A percentile compares a stretch with the other conserved stretches of the same genome.
Conservation (phyloP, 345 rosid genomes). For the Melastoma malabathricum region DNA sequence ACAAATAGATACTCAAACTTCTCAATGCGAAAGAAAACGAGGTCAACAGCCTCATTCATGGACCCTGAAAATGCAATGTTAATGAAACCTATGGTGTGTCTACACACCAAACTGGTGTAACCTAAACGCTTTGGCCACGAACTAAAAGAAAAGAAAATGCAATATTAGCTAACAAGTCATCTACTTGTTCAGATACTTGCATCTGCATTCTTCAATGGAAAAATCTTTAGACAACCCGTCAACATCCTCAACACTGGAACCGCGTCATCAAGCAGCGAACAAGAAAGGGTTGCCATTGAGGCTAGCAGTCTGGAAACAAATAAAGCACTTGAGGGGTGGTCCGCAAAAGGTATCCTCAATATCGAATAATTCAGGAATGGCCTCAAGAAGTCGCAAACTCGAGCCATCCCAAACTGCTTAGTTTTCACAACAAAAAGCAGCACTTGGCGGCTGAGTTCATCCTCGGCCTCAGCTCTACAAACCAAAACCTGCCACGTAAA, state of each 20-base stretch:
- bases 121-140: too few relatives aligned
- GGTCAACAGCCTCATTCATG: too few relatives aligned
- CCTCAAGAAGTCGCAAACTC: slow-evolving; percentile 67
- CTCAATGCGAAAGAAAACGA: too few relatives aligned
- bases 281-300: slow-evolving; percentile 65
- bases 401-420: slow-evolving; percentile 34
- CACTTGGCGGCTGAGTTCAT: slow-evolving; percentile 61
- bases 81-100: too few relatives aligned
- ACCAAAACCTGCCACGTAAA: slow-evolving; percentile 45
- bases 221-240: slow-evolving; percentile 35
- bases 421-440: slow-evolving; percentile 42
- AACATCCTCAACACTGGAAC: slow-evolving; percentile 50
- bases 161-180: too few relatives aligned
- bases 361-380: slow-evolving; percentile 49
- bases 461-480: slow-evolving; percentile 43
- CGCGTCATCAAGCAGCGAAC: slow-evolving; percentile 46
- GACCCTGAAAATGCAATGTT: too few relatives aligned
- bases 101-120: too few relatives aligned
- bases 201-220: slow-evolving; percentile 29
- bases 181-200: slow-evolving; percentile 21
- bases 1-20: slow-evolving; percentile 2
- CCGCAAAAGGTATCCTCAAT: slow-evolving; percentile 32
- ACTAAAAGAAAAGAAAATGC: too few relatives aligned
- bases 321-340: slow-evolving; percentile 20
- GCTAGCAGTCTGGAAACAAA: slow-evolving; percentile 50